phyloP scores from a whole-genome alignment of 192 early-diverging fungal species.

The Dispira simplex region DNA sequence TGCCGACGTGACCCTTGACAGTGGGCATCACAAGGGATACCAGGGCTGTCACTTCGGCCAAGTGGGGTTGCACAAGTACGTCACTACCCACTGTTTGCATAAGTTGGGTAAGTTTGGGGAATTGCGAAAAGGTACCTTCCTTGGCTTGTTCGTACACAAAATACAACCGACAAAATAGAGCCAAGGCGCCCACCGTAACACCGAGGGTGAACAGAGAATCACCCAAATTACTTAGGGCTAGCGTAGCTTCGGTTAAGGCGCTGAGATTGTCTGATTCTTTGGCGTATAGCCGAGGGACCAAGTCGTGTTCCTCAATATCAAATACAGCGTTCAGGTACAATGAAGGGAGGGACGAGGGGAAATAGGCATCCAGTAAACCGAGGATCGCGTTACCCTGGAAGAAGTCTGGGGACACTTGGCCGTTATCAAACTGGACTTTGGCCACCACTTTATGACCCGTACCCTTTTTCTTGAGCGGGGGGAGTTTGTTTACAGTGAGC shows the following conservation, averaged over 20 bases:
- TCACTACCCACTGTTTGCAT: conserved; percentile 13
- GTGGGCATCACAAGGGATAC: conserved; percentile 18
- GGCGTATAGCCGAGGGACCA: background rate
- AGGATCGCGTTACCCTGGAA: conserved; percentile 30
- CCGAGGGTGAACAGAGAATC: conserved; percentile 12
- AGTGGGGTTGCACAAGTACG: no score
- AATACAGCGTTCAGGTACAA: background rate
- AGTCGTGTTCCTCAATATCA: background rate
- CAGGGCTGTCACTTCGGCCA: background rate
- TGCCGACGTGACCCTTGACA: conserved; percentile 20
- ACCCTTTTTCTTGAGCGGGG: conserved; percentile 14
- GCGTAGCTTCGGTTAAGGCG: background rate
- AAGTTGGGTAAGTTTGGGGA: conserved; percentile 16
- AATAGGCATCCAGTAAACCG: conserved; percentile 9
- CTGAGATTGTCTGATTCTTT: background rate
- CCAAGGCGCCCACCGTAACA: conserved; percentile 13
- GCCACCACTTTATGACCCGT: conserved; percentile 13
- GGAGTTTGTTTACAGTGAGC: conserved; percentile 15
- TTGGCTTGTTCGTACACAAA: conserved; percentile 18
- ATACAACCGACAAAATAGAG: conserved; percentile 23
- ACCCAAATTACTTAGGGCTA: background rate
- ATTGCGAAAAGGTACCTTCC: conserved; percentile 13
- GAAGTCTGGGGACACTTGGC: conserved; percentile 16
- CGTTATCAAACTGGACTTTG: conserved; percentile 17
- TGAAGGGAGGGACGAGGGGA: conserved; percentile 1